These are phyloP conservation scores for Hansenula sp. DNA, from an alignment of 1,139 yeast species.

Conservation along the genomic window DNA sequence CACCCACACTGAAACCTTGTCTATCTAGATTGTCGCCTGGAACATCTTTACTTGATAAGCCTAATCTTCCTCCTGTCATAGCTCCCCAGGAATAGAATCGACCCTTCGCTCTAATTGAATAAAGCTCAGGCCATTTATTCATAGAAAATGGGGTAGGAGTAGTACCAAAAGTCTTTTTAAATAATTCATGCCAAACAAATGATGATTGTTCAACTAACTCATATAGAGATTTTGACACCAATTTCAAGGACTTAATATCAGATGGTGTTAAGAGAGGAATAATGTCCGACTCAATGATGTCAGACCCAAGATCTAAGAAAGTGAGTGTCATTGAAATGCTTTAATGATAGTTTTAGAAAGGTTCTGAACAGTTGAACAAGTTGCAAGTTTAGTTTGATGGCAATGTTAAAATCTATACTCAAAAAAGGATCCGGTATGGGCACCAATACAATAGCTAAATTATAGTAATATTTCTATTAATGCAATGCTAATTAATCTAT, in stretches of 20 bases:
- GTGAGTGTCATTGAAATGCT: neutral
- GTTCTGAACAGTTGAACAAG: no score
- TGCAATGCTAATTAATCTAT: neutral
- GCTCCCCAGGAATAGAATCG: slow-evolving; percentile 64
- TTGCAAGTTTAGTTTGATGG: no score
- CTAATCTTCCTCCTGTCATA: slow-evolving; percentile 50
- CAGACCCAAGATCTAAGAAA: slow-evolving; percentile 34
- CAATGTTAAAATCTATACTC: no score
- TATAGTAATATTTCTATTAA: neutral
- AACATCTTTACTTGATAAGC: slow-evolving; percentile 33
- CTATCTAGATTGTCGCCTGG: slow-evolving; percentile 29
- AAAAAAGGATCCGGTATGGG: no score
- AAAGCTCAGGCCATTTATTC: slow-evolving; percentile 48
- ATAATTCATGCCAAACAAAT: slow-evolving; percentile 43
- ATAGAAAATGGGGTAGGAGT: slow-evolving; percentile 24
- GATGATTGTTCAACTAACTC: slow-evolving; percentile 31
- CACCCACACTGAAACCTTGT: slow-evolving; percentile 29
- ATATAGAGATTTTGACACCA: slow-evolving; percentile 33
- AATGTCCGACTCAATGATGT: slow-evolving; percentile 38
- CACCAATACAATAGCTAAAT: no score
- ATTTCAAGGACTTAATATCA: slow-evolving; percentile 45
- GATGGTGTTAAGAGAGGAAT: slow-evolving; percentile 35
- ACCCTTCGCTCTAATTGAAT: slow-evolving; percentile 38
- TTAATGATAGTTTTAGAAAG: no score
- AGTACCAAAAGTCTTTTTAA: slow-evolving; percentile 45